Conservation (phyloP, 106 monocot species). For the Phalaenopsis aphrodite region DNA sequence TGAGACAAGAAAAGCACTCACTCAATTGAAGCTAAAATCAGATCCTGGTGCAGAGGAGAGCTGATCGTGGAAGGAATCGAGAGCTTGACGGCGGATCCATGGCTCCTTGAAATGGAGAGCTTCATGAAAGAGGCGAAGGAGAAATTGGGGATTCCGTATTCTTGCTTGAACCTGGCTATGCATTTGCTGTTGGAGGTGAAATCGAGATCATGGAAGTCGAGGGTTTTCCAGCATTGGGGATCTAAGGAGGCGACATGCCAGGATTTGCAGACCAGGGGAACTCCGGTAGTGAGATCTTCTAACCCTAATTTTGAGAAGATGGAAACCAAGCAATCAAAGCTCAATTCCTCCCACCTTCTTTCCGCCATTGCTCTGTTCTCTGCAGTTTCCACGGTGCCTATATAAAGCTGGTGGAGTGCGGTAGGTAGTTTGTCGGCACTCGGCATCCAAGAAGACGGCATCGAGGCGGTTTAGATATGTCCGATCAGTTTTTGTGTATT, state of each 20-base stretch:
- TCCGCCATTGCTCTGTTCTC: too few relatives aligned
- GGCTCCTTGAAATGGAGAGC: not conserved
- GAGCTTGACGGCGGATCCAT: conserved; percentile 6
- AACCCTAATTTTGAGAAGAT: conserved; percentile 6
- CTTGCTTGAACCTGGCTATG: not conserved
- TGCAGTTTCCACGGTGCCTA: too few relatives aligned
- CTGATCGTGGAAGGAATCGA: conserved; percentile 1
- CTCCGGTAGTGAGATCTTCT: not conserved
- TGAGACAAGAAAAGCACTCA: not conserved
- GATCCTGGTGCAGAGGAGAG: not conserved
- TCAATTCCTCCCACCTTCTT: not conserved
- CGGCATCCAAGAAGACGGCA: too few relatives aligned
- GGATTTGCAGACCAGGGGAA: conserved; percentile 11
- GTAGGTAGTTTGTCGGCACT: too few relatives aligned
- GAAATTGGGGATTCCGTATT: not conserved
- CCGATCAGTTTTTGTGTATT: too few relatives aligned
- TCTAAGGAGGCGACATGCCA: conserved; percentile 4
- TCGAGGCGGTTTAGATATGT: too few relatives aligned
- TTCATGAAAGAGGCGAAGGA: conserved; percentile 8
- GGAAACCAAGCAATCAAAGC: not conserved
- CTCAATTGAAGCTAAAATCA: not conserved
- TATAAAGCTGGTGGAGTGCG: too few relatives aligned
- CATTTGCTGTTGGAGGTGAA: not conserved
- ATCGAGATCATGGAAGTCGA: conserved; percentile 6
- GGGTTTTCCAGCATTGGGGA: conserved; percentile 9